phyloP scores from a whole-genome alignment of 805 yeast species.

The Komagataella populi region DNA sequence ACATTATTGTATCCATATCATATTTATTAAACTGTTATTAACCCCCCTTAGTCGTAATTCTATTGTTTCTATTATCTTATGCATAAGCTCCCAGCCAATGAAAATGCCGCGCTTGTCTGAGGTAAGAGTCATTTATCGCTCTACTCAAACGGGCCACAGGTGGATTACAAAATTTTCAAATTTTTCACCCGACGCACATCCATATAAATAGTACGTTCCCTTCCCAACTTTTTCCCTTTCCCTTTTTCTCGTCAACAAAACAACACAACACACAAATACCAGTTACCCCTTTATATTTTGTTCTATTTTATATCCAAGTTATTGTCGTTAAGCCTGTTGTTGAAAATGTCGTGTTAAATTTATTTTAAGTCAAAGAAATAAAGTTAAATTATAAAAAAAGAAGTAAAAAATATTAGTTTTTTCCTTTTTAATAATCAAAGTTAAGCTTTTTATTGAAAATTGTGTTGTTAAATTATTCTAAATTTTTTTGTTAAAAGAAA shows the following conservation, averaged over 20 bases:
- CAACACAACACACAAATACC: background rate
- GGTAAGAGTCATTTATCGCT: background rate
- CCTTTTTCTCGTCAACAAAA: slow-evolving; percentile 6
- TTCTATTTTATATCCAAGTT: slow-evolving; percentile 13
- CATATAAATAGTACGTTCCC: background rate
- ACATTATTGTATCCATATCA: background rate
- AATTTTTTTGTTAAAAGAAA: slow-evolving; percentile 1
- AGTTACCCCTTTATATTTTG: slow-evolving; percentile 6
- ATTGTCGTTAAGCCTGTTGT: background rate
- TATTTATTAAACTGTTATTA: no score
- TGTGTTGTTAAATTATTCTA: background rate
- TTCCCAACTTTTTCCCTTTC: slow-evolving; percentile 3
- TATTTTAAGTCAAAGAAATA: background rate
- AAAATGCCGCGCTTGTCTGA: background rate
- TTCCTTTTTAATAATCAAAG: slow-evolving; percentile 1
- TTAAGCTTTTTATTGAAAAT: background rate
- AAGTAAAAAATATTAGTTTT: background rate
- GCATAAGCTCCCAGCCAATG: background rate
- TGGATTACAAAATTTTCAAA: background rate
- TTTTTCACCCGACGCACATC: background rate
- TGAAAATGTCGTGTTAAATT: slow-evolving; percentile 6
- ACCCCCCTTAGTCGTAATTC: background rate
- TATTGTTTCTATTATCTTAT: background rate
- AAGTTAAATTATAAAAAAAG: background rate
- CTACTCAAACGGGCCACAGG: no score